Conservation (phyloP, 1,284 basidiomycete genomes). For the Puccinia polysora region DNA sequence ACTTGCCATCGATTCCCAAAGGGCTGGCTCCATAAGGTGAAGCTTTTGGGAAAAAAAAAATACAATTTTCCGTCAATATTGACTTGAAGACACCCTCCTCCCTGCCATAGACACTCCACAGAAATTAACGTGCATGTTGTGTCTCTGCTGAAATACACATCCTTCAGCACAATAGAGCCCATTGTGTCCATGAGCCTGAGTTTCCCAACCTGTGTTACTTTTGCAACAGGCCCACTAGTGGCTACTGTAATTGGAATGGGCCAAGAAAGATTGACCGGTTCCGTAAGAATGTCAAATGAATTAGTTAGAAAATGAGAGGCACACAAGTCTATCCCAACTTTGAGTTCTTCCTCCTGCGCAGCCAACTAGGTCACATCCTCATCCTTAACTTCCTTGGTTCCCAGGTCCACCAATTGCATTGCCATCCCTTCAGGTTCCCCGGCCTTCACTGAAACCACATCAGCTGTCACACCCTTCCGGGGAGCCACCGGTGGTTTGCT, state of each 20-base stretch:
- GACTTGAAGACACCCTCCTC: not conserved
- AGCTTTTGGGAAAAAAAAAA: not conserved
- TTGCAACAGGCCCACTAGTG: not conserved
- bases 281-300: not conserved
- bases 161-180: not conserved
- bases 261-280: not conserved
- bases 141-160: not conserved
- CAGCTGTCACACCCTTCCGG: not conserved
- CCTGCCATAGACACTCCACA: not conserved
- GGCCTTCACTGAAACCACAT: not conserved
- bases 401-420: not conserved
- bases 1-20: too few species aligned
- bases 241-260: not conserved
- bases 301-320: not conserved
- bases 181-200: not conserved
- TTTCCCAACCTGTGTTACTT: not conserved
- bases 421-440: not conserved
- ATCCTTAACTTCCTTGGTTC: not conserved
- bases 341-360: too few species aligned
- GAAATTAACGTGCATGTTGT: not conserved
- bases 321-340: not conserved
- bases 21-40: too few species aligned
- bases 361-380: not conserved
- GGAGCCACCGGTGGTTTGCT: not conserved
- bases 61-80: not conserved